These are phyloP conservation scores for Baudoinia panamericana DNA, from an alignment of 495 filamentous ascomycete species.

Conservation along the genomic window DNA sequence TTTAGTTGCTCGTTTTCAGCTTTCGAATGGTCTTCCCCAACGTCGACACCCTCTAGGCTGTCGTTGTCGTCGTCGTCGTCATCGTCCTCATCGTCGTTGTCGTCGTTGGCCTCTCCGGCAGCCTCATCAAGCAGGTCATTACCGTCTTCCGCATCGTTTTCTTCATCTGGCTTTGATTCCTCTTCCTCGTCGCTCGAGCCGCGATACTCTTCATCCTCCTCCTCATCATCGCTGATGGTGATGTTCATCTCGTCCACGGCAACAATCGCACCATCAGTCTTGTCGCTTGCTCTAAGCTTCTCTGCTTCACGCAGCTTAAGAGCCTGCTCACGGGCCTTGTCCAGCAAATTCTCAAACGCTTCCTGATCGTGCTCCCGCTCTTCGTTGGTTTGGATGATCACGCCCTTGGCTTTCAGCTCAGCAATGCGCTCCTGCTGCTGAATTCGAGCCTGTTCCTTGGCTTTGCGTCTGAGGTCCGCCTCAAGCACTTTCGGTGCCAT, in stretches of 20 bases:
- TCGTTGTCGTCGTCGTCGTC: conserved; percentile 10
- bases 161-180: conserved; percentile 28
- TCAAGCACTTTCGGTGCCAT: conserved; percentile 62
- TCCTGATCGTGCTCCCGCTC: conserved; percentile 68
- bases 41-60: background rate
- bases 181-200: conserved; percentile 41
- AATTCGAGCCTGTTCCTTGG: conserved; percentile 63
- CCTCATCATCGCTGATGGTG: conserved; percentile 47
- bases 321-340: conserved; percentile 68
- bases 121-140: conserved; percentile 27
- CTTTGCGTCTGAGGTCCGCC: conserved; percentile 49
- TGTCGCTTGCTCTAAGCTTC: conserved; percentile 53
- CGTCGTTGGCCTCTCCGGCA: conserved; percentile 16
- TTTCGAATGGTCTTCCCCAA: conserved; percentile 3
- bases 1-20: background rate
- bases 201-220: conserved; percentile 46
- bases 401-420: conserved; percentile 60
- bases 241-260: conserved; percentile 38
- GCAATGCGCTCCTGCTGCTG: conserved; percentile 71
- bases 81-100: conserved; percentile 6
- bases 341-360: conserved; percentile 74
- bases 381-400: conserved; percentile 73
- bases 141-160: conserved; percentile 30
- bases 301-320: conserved; percentile 67
- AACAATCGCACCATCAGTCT: conserved; percentile 45